Evolutionary conservation across 176 grass and related monocot genomes (phyloP), one percentile per base, ranked within the genome.

Genomic region (Carex pumila): DNA sequence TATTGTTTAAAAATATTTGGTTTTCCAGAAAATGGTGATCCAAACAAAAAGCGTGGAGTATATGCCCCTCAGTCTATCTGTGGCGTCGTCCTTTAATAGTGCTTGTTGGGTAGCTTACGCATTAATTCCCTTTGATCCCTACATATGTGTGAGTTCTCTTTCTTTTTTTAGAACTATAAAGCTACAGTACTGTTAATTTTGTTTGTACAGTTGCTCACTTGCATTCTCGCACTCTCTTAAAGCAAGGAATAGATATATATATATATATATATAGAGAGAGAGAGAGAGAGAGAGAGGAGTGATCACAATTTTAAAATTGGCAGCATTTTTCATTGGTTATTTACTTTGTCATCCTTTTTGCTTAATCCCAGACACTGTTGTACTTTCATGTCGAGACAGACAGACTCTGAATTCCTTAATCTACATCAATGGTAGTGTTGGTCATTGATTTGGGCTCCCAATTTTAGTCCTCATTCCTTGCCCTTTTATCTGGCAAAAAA

Each of bases 21-120:
- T 78, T 45, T n/a, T 30, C 62, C 74, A 86, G 84, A 86, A 86
- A 86, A 86, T 80, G 84, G 84, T 86, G 61, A 57, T 86, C 49
- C 75, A 80, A 79, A 86, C 75, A 7, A 81, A 86, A 56, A 86
- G 84, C 18, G 74, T 86, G 13, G 84, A 86, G 47, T 86, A 86
- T 56, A 80, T 86, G 84, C 84, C 84, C 2, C 30, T 86, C 41
- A 59, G 29, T 67, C 61, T 86, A 1, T 86, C 77, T 8, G 64
- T 87, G 10, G 85, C 85, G 0, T 49, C 78, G 32, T 66, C 82
- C 0, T 19, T 72, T 1, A 81, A 81, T 70, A 17, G 77, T 59
- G 60, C 71, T 47, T 81, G 64, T 59, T 87, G 85, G 85, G 41
- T 52, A 4, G 78, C 77, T 30, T 87, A 87, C n/a, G 85, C 49